phyloP scores from a whole-genome alignment of 2,329 filamentous ascomycete genomes.

The Verticillium zaregamsianum region DNA sequence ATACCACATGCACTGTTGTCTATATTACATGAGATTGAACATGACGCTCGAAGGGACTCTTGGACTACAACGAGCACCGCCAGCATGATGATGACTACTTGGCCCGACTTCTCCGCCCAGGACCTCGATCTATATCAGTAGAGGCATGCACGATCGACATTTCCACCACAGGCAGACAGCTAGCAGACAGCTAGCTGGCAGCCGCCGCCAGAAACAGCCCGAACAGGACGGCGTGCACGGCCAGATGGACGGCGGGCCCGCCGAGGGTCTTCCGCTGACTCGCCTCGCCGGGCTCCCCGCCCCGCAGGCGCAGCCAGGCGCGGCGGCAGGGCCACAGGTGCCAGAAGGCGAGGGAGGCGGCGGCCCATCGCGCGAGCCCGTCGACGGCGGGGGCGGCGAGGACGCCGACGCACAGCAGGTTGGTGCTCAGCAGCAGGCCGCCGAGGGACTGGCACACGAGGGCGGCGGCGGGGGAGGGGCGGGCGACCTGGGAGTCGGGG shows the following conservation, averaged over 20 bases:
- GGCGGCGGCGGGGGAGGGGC: slow-evolving; percentile 30
- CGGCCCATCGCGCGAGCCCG: slow-evolving; percentile 26
- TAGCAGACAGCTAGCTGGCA: no score
- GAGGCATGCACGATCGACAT: no score
- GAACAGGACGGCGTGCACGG: slow-evolving; percentile 34
- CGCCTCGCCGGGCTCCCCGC: slow-evolving; percentile 9
- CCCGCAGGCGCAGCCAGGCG: slow-evolving; percentile 30
- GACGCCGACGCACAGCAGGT: slow-evolving; percentile 36
- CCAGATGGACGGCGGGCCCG: slow-evolving; percentile 41
- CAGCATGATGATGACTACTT: no score
- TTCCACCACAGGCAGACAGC: no score
- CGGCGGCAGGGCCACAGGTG: slow-evolving; percentile 44
- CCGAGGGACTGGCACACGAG: slow-evolving; percentile 44
- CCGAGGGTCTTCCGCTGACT: slow-evolving; percentile 29
- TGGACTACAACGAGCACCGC: no score
- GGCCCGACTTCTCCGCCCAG: no score
- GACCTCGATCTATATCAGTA: no score
- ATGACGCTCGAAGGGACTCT: no score
- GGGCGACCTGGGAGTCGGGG: slow-evolving; percentile 37
- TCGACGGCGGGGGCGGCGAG: slow-evolving; percentile 24
- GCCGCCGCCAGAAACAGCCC: slow-evolving; percentile 21
- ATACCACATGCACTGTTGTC: background rate
- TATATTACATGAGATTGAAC: background rate
- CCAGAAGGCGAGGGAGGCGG: slow-evolving; percentile 40
- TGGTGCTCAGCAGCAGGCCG: slow-evolving; percentile 40